Evolutionary conservation across 176 grass and related monocot species (phyloP), one percentile per base, ranked within the genome.

Genomic region (Lolium rigidum): DNA sequence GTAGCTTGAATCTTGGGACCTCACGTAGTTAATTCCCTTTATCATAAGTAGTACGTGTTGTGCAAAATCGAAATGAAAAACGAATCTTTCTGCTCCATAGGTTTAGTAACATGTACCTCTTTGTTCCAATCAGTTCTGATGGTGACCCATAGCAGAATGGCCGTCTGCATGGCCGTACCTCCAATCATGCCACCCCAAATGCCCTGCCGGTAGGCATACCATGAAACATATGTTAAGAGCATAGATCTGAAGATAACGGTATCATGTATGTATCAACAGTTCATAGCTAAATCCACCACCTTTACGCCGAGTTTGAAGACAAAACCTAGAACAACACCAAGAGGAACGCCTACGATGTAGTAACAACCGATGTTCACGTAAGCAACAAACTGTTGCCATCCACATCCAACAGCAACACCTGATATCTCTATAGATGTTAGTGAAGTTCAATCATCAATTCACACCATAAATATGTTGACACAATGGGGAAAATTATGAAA

Each of bases 381-480:
- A 38, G 95, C 95, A 64, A 97, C 95, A 51, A 97, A 95, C 31
- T 92, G 75, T 90, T 97, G 95, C 92, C 95, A 97, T 56, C 95
- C 95, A 88, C 95, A 97, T 16, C 95, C 95, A 84, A 97, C 95
- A 39, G 95, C 95, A 35, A 97, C 95, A 79, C 95, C 95, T 95
- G 69, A 52, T 20, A 75, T 81, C 12, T 76, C 56, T 7, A 71
- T 72, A 6, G 4, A 25, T 58, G 37, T 75, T 75, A 80, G 76
- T 87, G 20, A 39, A 76, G n/a, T 46, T 55, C 11, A 38, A 58
- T 54, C 12, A 28, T 4, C n/a, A 22, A 71, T 68, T 24, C 38
- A 16, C 38, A 16, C 24, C 12, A 73, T 20, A 4, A 10, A 28
- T 11, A 11, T 12, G 16, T 5, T 54, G 16, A 25, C 73, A 50